These are phyloP conservation scores for Cryptococcus floricola DNA, from an alignment of 1,284 basidiomycete species.

Conservation along the genomic window DNA sequence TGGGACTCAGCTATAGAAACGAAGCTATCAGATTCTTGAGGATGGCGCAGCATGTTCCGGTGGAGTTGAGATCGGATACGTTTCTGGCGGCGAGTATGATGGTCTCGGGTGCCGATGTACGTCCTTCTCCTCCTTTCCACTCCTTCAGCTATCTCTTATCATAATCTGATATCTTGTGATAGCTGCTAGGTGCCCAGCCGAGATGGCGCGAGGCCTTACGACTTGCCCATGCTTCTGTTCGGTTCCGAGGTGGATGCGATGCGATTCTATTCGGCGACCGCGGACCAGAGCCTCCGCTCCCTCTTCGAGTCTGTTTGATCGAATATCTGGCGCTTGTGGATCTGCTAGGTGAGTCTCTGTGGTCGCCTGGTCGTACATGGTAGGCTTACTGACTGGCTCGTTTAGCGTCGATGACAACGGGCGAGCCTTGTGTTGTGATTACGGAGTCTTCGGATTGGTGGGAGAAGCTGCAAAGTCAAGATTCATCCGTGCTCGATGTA, in stretches of 20 bases:
- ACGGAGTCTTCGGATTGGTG: conserved; percentile 28
- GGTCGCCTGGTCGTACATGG: neutral
- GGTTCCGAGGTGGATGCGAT: conserved; percentile 30
- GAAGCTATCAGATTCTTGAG: conserved; percentile 26
- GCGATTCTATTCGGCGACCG: conserved; percentile 23
- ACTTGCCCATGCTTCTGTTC: conserved; percentile 23
- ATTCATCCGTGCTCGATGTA: conserved; percentile 8
- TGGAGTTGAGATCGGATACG: conserved; percentile 29
- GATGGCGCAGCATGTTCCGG: conserved; percentile 18
- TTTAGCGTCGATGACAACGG: conserved; percentile 22
- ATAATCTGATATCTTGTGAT: neutral
- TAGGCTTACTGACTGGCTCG: neutral
- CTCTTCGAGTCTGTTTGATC: conserved; percentile 23
- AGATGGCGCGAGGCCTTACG: conserved; percentile 35
- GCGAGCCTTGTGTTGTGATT: conserved; percentile 19
- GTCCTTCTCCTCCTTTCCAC: neutral
- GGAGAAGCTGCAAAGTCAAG: conserved; percentile 21
- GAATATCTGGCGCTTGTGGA: conserved; percentile 32
- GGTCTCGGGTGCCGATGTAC: conserved; percentile 30
- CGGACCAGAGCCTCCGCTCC: neutral
- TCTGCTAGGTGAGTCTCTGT: conserved; percentile 21
- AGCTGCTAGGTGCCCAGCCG: conserved; percentile 31
- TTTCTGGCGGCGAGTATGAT: conserved; percentile 30
- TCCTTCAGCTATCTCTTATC: neutral
- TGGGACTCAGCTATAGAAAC: conserved; percentile 24